phyloP scores from a whole-genome alignment of 768 basidiomycete genomes.

The Pulveroboletus sp. region DNA sequence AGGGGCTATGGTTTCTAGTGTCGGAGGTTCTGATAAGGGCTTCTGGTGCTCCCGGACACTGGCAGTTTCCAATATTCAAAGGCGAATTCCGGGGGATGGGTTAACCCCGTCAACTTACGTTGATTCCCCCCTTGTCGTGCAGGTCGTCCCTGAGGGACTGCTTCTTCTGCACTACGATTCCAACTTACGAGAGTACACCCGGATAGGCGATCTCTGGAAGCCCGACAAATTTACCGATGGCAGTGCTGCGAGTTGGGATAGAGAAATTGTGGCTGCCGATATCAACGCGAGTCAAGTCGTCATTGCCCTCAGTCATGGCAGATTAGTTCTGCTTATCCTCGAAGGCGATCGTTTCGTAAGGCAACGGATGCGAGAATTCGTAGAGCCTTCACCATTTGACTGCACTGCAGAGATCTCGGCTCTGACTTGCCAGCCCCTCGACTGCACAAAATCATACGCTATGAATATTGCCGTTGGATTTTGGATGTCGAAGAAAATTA shows the following conservation, averaged over 20 bases:
- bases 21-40: slow-evolving; percentile 41
- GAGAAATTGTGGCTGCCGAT: slow-evolving; percentile 62
- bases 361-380: slow-evolving; percentile 22
- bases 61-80: slow-evolving; percentile 54
- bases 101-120: slow-evolving; percentile 28
- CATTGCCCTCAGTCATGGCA: slow-evolving; percentile 53
- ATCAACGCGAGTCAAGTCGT: slow-evolving; percentile 65
- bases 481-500: slow-evolving; percentile 66
- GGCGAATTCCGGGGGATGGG: slow-evolving; percentile 16
- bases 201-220: slow-evolving; percentile 39
- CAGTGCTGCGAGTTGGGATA: slow-evolving; percentile 20
- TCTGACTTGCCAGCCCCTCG: slow-evolving; percentile 57
- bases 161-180: slow-evolving; percentile 54
- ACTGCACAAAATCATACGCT: slow-evolving; percentile 43
- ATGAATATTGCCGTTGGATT: slow-evolving; percentile 59
- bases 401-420: slow-evolving; percentile 57
- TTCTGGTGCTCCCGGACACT: slow-evolving; percentile 57
- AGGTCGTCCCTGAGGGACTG: slow-evolving; percentile 61
- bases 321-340: slow-evolving; percentile 47
- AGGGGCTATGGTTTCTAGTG: slow-evolving; percentile 13
- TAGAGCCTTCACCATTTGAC: slow-evolving; percentile 13
- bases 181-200: slow-evolving; percentile 37
- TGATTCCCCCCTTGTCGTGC: slow-evolving; percentile 57
- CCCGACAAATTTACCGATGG: slow-evolving; percentile 27
- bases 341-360: slow-evolving; percentile 35